phyloP scores from a whole-genome alignment of 1,284 basidiomycete species.

The Hemileia vastatrix region DNA sequence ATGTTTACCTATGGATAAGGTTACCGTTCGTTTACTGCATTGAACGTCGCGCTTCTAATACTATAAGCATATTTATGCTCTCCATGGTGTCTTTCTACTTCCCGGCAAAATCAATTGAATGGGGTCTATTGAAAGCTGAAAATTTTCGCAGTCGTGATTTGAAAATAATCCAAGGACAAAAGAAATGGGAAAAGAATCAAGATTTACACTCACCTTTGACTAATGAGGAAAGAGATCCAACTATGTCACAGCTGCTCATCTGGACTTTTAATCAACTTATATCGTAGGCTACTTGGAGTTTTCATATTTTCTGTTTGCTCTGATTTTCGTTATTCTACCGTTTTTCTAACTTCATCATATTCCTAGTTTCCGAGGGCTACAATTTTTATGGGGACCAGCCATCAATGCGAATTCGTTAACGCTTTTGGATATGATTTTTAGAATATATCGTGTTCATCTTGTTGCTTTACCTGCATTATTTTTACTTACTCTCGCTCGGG shows the following conservation, averaged over 20 bases:
- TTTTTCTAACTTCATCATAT: too few relatives aligned
- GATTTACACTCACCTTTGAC: too few relatives aligned
- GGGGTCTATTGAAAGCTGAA: slow-evolving; percentile 1
- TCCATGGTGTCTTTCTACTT: not conserved
- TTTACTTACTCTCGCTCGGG: not conserved
- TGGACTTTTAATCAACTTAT: too few relatives aligned
- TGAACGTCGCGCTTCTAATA: not conserved
- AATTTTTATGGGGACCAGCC: not conserved
- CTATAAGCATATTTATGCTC: not conserved
- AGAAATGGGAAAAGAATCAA: too few relatives aligned
- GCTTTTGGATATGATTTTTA: not conserved
- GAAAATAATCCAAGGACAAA: too few relatives aligned
- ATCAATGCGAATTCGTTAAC: not conserved
- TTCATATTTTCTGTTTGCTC: too few relatives aligned
- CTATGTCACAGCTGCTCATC: too few relatives aligned
- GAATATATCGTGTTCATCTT: not conserved
- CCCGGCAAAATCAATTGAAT: not conserved
- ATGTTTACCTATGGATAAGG: not conserved
- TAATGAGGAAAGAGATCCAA: too few relatives aligned
- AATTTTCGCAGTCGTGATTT: too few relatives aligned
- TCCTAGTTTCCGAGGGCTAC: not conserved
- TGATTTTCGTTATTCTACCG: too few relatives aligned
- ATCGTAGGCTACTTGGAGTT: too few relatives aligned
- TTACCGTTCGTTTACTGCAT: slow-evolving; percentile 7
- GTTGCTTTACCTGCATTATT: not conserved